These are phyloP conservation scores for Trichoderma sp. DNA, from an alignment of 2,329 filamentous ascomycete genomes.

Conservation along the genomic window DNA sequence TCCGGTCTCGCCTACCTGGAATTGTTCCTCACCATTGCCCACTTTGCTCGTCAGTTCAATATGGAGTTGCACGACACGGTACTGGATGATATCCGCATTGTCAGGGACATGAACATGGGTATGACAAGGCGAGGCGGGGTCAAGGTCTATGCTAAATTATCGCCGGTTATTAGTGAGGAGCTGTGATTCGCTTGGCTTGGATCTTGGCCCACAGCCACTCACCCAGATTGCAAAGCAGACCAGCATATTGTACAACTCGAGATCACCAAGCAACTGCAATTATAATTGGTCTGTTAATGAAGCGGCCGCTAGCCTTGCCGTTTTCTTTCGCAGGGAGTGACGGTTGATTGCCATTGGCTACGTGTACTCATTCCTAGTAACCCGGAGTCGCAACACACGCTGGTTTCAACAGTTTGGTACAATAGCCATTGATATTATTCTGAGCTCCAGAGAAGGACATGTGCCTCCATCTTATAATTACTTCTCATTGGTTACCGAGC, in stretches of 20 bases:
- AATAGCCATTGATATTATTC: background rate
- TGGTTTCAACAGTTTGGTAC: background rate
- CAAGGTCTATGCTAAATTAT: background rate
- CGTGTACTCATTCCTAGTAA: background rate
- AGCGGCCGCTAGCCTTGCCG: too few relatives aligned
- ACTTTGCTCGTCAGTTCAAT: conserved; percentile 22
- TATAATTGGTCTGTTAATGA: background rate
- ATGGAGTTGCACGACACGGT: conserved; percentile 23
- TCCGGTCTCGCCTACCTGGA: conserved; percentile 18
- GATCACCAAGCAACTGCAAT: background rate
- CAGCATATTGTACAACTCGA: background rate
- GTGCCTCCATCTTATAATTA: background rate
- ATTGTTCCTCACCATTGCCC: conserved; percentile 21
- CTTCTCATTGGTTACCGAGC: conserved; percentile 10
- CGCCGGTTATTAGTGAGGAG: background rate
- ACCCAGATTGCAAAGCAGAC: background rate
- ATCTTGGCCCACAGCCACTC: background rate
- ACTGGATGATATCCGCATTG: conserved; percentile 13
- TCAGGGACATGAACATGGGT: conserved; percentile 1
- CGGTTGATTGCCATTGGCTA: background rate
- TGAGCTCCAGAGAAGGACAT: background rate
- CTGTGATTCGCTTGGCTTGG: background rate
- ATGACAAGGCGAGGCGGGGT: background rate
- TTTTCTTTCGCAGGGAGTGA: background rate
- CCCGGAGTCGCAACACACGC: background rate